A percentile compares a stretch with the other conserved stretches of the same genome.
Evolutionary conservation across 169 alveolate species (phyloP).

Genomic region (Neospora caninum): DNA sequence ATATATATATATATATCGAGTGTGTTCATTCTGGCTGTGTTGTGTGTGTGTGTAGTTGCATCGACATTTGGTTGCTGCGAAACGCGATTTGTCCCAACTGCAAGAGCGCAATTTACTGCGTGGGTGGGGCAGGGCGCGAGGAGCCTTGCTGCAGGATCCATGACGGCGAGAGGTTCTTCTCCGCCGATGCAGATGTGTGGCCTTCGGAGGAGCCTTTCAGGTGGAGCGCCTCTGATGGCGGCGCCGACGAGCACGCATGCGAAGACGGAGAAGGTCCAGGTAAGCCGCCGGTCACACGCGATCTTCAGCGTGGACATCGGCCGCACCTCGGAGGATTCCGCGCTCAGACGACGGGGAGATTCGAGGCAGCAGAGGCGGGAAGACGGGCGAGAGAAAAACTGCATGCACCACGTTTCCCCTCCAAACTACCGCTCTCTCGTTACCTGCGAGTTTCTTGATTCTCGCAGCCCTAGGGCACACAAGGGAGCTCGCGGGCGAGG

Average conservation of each 20-base stretch:
- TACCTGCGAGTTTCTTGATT: too few relatives aligned
- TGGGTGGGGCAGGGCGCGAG: neutral
- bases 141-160: neutral
- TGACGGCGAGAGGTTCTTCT: neutral
- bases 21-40: neutral
- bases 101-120: slow-evolving; percentile 51
- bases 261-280: too few relatives aligned
- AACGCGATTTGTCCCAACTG: slow-evolving; percentile 85
- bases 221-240: neutral
- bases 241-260: neutral
- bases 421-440: too few relatives aligned
- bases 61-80: slow-evolving; percentile 82
- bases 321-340: too few relatives aligned
- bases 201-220: neutral
- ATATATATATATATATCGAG: neutral
- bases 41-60: slow-evolving; percentile 65
- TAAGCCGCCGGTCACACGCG: too few relatives aligned
- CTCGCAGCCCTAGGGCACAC: too few relatives aligned
- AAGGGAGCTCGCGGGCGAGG: too few relatives aligned
- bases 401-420: too few relatives aligned
- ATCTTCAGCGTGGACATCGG: too few relatives aligned
- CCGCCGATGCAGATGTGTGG: neutral
- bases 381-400: too few relatives aligned
- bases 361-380: too few relatives aligned
- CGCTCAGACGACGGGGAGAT: too few relatives aligned